Conservation (phyloP, 495 filamentous ascomycete species). For the Aspergillus taichungensis region DNA sequence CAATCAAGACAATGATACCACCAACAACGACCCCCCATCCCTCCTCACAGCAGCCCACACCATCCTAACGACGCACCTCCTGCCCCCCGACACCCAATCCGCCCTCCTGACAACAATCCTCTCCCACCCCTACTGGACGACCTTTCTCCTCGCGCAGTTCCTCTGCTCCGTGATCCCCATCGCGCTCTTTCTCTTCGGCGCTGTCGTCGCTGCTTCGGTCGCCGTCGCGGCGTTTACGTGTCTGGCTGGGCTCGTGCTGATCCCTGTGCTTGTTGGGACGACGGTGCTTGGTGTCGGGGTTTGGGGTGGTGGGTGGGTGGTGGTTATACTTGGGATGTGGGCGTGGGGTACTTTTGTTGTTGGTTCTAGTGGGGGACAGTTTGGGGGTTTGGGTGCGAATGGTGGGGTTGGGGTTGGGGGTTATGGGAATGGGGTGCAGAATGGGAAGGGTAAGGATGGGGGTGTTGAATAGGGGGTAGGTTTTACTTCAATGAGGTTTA, state of each 20-base stretch:
- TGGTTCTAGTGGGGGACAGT: no score
- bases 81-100: not conserved
- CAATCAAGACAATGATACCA: no score
- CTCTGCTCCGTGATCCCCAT: conserved; percentile 49
- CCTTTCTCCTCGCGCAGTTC: conserved; percentile 49
- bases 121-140: conserved; percentile 12
- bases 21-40: not conserved
- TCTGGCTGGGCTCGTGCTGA: conserved; percentile 53
- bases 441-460: not conserved
- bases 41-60: conserved; percentile 1
- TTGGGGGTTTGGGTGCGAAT: no score
- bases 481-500: not conserved
- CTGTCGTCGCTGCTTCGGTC: conserved; percentile 38
- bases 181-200: conserved; percentile 49
- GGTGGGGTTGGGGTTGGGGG: not conserved
- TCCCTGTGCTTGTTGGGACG: conserved; percentile 55
- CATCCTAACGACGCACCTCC: conserved; percentile 3
- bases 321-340: conserved; percentile 47
- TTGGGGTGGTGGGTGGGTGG: conserved; percentile 55
- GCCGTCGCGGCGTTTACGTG: conserved; percentile 47
- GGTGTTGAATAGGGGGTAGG: not conserved
- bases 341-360: conserved; percentile 9
- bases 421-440: not conserved
- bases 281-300: conserved; percentile 44
- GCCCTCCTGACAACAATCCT: conserved; percentile 2